phyloP scores from a whole-genome alignment of 2,329 filamentous ascomycete species.

The Colletotrichum kahawae region DNA sequence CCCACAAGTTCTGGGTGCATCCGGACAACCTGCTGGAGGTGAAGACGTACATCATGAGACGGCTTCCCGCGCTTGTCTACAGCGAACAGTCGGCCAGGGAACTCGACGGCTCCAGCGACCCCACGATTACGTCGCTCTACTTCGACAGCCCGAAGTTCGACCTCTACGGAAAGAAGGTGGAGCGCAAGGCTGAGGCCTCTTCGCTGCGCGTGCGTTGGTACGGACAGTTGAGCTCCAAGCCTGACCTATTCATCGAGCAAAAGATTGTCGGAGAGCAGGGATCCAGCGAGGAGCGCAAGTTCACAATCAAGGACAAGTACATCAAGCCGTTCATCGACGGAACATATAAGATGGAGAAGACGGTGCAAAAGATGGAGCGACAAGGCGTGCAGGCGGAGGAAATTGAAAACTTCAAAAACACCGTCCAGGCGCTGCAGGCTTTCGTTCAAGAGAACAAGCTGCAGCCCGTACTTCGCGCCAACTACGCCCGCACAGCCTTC shows the following conservation, averaged over 20 bases:
- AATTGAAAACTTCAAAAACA: conserved; percentile 71
- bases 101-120: conserved; percentile 80
- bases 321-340: conserved; percentile 85
- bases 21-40: conserved; percentile 94
- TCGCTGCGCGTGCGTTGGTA: conserved; percentile 93
- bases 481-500: conserved; percentile 93
- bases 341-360: conserved; percentile 92
- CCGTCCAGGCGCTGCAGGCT: conserved; percentile 77
- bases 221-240: conserved; percentile 78
- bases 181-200: conserved; percentile 74
- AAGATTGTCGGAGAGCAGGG: conserved; percentile 83
- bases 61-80: conserved; percentile 89
- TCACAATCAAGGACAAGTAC: conserved; percentile 93
- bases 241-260: conserved; percentile 86
- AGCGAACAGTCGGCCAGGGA: conserved; percentile 86
- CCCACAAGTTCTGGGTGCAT: conserved; percentile 97
- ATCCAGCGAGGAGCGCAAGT: conserved; percentile 77
- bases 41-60: conserved; percentile 92
- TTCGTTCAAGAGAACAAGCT: conserved; percentile 81
- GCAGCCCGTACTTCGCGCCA: conserved; percentile 85
- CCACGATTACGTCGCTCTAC: conserved; percentile 93
- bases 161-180: conserved; percentile 86
- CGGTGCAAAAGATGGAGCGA: conserved; percentile 83
- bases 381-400: conserved; percentile 71
- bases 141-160: conserved; percentile 89